Base-by-base conservation (phyloP, 2,329 filamentous ascomycete species). In the Aaosphaeria pasadenensis region DNA sequence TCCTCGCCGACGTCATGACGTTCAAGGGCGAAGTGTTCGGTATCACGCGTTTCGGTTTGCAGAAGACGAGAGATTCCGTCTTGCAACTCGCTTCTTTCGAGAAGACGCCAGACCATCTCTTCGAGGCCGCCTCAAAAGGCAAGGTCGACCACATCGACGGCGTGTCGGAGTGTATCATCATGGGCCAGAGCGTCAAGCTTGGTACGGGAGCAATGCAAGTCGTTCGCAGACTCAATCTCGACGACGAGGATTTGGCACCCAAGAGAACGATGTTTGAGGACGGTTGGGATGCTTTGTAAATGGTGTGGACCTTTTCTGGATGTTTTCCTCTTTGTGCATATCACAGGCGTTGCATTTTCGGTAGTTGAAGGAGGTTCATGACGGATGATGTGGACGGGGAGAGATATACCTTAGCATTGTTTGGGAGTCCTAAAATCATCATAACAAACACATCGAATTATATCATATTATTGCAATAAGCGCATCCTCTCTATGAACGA, bases 1-100 rank as follows among this genome's bases (percentile, higher is more conserved):
- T 99, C 13, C 83, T 99, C 1, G 92, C 94, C 7, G 94, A 99
- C 64, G 91, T 96, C 46, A 99, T 99, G 94, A 97, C 94, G 1
- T 97, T 92, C 80, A 97, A 96, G 76, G 94, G 94, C 44, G 92
- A 97, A 59, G 89, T 99, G 0, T 81, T 96, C 13, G 94, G 94
- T 44, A 99, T 99, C 67, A 99, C 94, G 2, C 87, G 94, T 31
- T 97, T 97, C 70, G 94, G 94, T 44, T 79, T 99, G 29, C 88
- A 91, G 48, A 99, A 97, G 78, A 97, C 96, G 87, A 82, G 94
- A 44, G 94, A 99, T 70, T 89, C 84, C 11, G 94, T 97, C 7
- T 76, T 99, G 47, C 94, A 99, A 71, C 80, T 99, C 9, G 94
- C 94, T 0, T 92, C 87, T 13, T 99, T 99, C 66, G 94, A 99